Conservation (phyloP, 1,139 yeast species). For the Kurtzmaniella natalensis region DNA sequence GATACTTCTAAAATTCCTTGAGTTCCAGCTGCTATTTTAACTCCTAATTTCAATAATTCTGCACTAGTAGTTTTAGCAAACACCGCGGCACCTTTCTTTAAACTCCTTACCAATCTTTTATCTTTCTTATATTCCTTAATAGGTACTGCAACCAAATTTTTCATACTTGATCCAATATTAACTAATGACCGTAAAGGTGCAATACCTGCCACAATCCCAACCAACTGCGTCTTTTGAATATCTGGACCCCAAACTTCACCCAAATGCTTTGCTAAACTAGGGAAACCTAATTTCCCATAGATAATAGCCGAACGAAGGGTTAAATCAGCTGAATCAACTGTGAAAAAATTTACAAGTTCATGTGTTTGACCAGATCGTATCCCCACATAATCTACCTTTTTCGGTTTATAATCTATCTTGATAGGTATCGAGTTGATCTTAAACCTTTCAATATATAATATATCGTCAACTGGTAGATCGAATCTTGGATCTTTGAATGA, state of each 20-base stretch:
- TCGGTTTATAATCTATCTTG: conserved; percentile 88
- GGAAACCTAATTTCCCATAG: conserved; percentile 75
- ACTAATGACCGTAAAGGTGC: conserved; percentile 78
- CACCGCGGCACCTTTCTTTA: conserved; percentile 73
- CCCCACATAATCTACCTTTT: conserved; percentile 78
- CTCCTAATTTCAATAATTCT: conserved; percentile 79
- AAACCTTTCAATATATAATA: conserved; percentile 64
- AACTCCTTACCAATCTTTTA: conserved; percentile 62
- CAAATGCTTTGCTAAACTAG: conserved; percentile 50
- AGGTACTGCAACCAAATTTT: conserved; percentile 70
- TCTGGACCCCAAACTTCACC: conserved; percentile 83
- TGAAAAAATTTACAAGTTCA: conserved; percentile 84
- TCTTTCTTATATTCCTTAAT: conserved; percentile 69
- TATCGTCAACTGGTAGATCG: conserved; percentile 55
- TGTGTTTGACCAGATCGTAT: conserved; percentile 80
- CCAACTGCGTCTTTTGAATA: conserved; percentile 71
- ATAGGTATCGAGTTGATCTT: conserved; percentile 59
- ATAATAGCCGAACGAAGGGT: conserved; percentile 56
- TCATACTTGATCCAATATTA: conserved; percentile 74
- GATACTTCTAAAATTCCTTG: conserved; percentile 77
- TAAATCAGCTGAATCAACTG: conserved; percentile 79
- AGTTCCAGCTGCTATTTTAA: conserved; percentile 83
- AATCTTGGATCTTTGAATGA: conserved; percentile 76
- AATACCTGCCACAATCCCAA: conserved; percentile 77
- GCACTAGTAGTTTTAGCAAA: conserved; percentile 79